Percentiles rank a stretch among this genome's conserved stretches.
Evolutionary conservation across 306 rosid species (phyloP).

Genomic region (Sicyos edulis): DNA sequence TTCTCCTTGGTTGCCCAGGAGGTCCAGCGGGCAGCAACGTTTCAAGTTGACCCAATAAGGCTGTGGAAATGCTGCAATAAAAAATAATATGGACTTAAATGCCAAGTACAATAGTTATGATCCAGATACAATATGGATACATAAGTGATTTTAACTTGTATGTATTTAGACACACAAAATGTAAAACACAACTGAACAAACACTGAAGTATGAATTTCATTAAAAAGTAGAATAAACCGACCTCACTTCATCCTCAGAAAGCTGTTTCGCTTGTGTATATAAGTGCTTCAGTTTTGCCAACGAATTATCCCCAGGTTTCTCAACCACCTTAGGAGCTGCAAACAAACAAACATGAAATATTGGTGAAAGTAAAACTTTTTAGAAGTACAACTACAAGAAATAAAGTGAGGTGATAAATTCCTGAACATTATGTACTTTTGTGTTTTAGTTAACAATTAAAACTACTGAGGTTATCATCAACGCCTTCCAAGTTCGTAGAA

Average conservation of each 20-base stretch:
- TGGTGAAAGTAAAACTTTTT: not conserved
- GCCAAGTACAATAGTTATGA: not conserved
- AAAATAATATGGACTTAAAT: conserved; percentile 23
- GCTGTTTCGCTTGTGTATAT: conserved; percentile 77
- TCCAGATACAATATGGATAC: not conserved
- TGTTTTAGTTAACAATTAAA: not conserved
- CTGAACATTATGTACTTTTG: not conserved
- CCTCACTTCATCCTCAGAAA: conserved; percentile 74
- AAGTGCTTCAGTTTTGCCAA: conserved; percentile 51
- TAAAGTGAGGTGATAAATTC: not conserved
- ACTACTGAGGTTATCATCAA: too few species aligned
- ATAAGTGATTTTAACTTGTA: not conserved
- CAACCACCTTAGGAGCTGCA: conserved; percentile 55
- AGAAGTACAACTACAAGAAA: not conserved
- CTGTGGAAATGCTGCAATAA: conserved; percentile 54
- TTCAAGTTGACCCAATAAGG: conserved; percentile 63
- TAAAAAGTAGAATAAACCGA: conserved; percentile 29
- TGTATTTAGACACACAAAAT: not conserved
- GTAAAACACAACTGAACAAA: conserved; percentile 4
- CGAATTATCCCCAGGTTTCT: conserved; percentile 91
- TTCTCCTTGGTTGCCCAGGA: conserved; percentile 73
- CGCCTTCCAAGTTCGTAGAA: not conserved
- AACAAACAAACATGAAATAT: conserved; percentile 5
- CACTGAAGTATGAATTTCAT: conserved; percentile 18
- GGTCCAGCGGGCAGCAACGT: conserved; percentile 67